Evolutionary conservation across 2,329 filamentous ascomycete genomes (phyloP).

Genomic region (Aureobasidium sp.): DNA sequence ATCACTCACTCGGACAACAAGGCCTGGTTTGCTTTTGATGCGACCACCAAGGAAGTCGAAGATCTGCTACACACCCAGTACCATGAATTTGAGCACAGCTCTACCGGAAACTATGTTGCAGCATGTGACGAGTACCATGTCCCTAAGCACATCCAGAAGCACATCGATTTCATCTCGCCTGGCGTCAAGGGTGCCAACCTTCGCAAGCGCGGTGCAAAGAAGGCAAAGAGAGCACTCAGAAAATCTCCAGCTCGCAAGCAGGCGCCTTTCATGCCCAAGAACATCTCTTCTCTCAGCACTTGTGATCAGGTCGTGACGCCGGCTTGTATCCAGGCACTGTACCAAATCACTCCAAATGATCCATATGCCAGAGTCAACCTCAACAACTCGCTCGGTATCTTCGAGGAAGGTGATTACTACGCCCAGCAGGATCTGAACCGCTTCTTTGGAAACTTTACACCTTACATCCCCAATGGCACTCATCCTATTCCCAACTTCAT

Average conservation of each 20-base stretch:
- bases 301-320: conserved; percentile 22
- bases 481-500: conserved; percentile 25
- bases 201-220: conserved; percentile 9
- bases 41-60: conserved; percentile 24
- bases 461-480: conserved; percentile 21
- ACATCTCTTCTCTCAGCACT: conserved; percentile 17
- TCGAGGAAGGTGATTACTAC: conserved; percentile 40
- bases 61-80: conserved; percentile 24
- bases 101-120: conserved; percentile 20
- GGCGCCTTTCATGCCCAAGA: conserved; percentile 16
- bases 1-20: conserved; percentile 30
- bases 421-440: conserved; percentile 39
- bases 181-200: conserved; percentile 24
- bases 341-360: conserved; percentile 20
- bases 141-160: conserved; percentile 19
- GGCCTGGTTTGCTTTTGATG: conserved; percentile 29
- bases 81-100: conserved; percentile 23
- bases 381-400: conserved; percentile 34
- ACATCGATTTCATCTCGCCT: conserved; percentile 27
- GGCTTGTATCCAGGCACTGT: conserved; percentile 23
- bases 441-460: conserved; percentile 33
- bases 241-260: neutral
- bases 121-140: conserved; percentile 24
- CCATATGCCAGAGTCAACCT: conserved; percentile 18
- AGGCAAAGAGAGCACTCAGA: conserved; percentile 13